A percentile compares a stretch with the other conserved stretches of the same genome.
Conservation (phyloP, 768 basidiomycete genomes). For the Hemileccinum rubropunctum region DNA sequence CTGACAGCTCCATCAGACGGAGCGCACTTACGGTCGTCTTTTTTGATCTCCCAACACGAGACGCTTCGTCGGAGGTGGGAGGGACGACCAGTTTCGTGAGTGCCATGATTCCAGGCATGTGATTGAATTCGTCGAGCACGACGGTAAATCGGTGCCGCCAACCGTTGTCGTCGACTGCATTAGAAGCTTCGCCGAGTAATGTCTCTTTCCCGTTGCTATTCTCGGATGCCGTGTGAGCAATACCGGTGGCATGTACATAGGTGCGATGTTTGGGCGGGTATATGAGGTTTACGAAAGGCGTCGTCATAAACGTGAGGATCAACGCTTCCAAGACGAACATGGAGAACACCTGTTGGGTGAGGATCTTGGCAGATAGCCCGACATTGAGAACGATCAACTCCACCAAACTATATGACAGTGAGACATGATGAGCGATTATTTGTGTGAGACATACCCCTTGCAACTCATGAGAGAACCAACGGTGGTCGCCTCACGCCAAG, state of each 20-base stretch:
- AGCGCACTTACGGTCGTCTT: constrained; percentile 59
- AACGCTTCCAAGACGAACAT: constrained; percentile 93
- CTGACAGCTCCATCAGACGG: constrained; percentile 86
- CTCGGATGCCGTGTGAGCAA: not conserved
- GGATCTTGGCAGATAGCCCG: constrained; percentile 75
- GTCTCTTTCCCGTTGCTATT: not conserved
- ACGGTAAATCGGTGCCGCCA: constrained; percentile 60
- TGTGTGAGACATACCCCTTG: constrained; percentile 66
- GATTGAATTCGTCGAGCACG: constrained; percentile 88
- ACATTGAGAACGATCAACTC: constrained; percentile 97
- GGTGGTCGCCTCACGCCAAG: constrained; percentile 74
- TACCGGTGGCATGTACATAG: constrained; percentile 34
- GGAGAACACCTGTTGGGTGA: constrained; percentile 79
- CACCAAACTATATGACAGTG: constrained; percentile 54
- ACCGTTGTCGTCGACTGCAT: constrained; percentile 2
- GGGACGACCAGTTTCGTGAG: constrained; percentile 77
- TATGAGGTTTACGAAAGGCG: constrained; percentile 64
- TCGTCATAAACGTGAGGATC: constrained; percentile 84
- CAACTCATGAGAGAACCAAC: constrained; percentile 95
- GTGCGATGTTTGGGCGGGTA: constrained; percentile 65
- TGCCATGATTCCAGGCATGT: constrained; percentile 87
- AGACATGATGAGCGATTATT: not conserved
- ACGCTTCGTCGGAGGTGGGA: constrained; percentile 10
- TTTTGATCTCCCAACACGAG: not conserved
- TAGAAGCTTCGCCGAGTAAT: not conserved